Base-by-base conservation (phyloP, 176 grass and related monocot species). In the Phoenix roebelenii region DNA sequence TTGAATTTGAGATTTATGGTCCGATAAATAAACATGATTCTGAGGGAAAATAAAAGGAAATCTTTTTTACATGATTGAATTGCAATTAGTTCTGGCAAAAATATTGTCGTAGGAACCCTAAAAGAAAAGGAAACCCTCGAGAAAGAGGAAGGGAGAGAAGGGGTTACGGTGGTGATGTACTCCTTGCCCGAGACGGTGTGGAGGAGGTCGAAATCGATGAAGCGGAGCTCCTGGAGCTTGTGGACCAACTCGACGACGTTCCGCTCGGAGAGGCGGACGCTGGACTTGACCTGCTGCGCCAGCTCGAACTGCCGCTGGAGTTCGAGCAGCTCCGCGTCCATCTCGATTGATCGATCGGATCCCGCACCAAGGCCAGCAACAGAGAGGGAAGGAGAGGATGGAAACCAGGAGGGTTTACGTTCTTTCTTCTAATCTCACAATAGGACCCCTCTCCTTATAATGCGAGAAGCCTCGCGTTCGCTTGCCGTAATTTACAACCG, bases 221-320 rank as follows among this genome's bases (percentile, higher is more conserved):
- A 76, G 18, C 76, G 80, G 25, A 77, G 87, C 61, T 97, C 92
- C 75, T 85, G 83, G 64, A 97, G 87, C 75, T 85, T 91, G 65
- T 83, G 77, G 62, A 97, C 87, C 48, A 97, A 68, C 81, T 97
- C 92, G 63, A 97, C 92, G n/a, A 97, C 92, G 78, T 97, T 97
- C 22, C 92, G 72, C 74, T 97, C 92, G 17, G 92, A 97, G 30
- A 97, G 87, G 54, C 92, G 80, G 53, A 91, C 59, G 92, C 83
- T 97, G 5, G 92, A 81, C 66, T 80, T 80, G 52, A 80, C 84
- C 80, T 89, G 85, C 92, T 97, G 92, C 65, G 81, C 92, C 69
- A 77, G 80, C 84, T 97, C 92, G 51, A 97, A 83, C 83, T 87
- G 92, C 65, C 83, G 59, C 81, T 88, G 87, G 67, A 97, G 84